These are phyloP conservation scores for Rosa multiflora DNA, from an alignment of 306 rosid species.

Conservation along the genomic window DNA sequence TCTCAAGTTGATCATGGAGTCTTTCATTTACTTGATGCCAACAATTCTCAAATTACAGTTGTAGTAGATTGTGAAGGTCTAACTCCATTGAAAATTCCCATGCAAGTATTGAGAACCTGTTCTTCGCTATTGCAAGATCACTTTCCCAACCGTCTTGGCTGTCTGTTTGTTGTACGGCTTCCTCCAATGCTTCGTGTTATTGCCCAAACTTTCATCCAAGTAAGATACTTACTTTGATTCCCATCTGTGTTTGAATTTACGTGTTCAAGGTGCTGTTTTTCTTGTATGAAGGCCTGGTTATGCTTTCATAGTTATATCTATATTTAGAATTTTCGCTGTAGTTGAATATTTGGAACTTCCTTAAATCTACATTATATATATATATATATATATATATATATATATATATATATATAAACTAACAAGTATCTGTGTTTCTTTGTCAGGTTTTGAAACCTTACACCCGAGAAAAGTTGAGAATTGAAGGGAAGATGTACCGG, in stretches of 20 bases:
- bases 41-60: conserved; percentile 72
- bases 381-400: background rate
- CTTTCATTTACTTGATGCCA: conserved; percentile 60
- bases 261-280: no score
- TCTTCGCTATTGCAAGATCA: conserved; percentile 89
- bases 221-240: conserved; percentile 31
- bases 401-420: no score
- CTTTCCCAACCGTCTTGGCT: conserved; percentile 92
- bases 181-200: conserved; percentile 83
- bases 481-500: no score
- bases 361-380: background rate
- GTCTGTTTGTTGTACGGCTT: conserved; percentile 76
- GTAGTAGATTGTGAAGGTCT: conserved; percentile 95
- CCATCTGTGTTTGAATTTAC: background rate
- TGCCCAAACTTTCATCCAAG: conserved; percentile 85
- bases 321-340: background rate
- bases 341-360: background rate
- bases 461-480: no score
- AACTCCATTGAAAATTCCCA: conserved; percentile 83
- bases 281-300: no score
- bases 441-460: no score
- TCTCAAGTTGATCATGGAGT: conserved; percentile 92
- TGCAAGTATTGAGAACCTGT: conserved; percentile 81
- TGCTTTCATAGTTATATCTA: background rate
- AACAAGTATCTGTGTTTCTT: no score